Evolutionary conservation across 441 rosid genomes (phyloP).

Genomic region (Gossypium aridum): DNA sequence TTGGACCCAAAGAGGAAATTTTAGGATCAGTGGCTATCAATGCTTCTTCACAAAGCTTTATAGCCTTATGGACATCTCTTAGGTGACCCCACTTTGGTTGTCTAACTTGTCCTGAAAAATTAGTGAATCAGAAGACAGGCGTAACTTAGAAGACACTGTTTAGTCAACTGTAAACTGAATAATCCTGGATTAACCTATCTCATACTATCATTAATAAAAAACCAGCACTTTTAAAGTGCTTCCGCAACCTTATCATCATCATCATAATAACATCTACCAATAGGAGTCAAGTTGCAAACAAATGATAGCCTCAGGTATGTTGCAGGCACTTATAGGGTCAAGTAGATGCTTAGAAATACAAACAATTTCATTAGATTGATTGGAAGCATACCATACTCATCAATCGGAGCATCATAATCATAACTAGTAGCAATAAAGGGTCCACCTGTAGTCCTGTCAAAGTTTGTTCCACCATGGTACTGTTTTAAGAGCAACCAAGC

Average conservation of each 20-base stretch:
- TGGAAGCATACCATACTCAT: conserved; percentile 58
- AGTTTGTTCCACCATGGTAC: conserved; percentile 84
- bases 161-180: background rate
- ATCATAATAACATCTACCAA: background rate
- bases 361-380: background rate
- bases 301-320: background rate
- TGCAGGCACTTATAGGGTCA: background rate
- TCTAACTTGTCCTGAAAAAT: conserved; percentile 44
- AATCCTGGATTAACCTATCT: background rate
- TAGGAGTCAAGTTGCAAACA: background rate
- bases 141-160: background rate
- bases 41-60: conserved; percentile 65
- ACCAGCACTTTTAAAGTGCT: background rate
- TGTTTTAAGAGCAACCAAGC: conserved; percentile 21
- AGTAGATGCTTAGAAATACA: background rate
- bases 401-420: conserved; percentile 82
- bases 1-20: conserved; percentile 44
- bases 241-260: background rate
- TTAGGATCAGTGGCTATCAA: conserved; percentile 55
- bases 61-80: conserved; percentile 59
- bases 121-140: background rate
- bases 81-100: conserved; percentile 82
- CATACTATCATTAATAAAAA: background rate
- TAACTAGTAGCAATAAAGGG: conserved; percentile 75
- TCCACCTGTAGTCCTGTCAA: conserved; percentile 65